Conservation (phyloP, 2,329 filamentous ascomycete species). For the Botrytis galanthina region DNA sequence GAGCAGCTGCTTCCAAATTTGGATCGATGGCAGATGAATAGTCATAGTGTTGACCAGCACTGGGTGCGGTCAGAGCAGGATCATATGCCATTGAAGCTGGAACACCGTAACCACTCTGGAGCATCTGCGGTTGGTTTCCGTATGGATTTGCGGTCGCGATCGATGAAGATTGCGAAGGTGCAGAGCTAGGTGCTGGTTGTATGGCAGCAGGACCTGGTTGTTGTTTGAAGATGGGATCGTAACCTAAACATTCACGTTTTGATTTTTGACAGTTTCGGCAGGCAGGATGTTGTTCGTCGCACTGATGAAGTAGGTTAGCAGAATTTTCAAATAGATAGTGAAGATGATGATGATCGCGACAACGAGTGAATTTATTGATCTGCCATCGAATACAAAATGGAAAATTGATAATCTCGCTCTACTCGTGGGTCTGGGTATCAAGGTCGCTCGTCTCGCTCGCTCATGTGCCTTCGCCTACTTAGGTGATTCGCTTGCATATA, state of each 20-base stretch:
- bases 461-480: constrained; percentile 41
- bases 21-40: constrained; percentile 42
- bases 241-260: constrained; percentile 81
- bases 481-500: constrained; percentile 41
- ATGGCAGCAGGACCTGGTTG: constrained; percentile 65
- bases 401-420: constrained; percentile 21
- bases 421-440: constrained; percentile 21
- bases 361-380: constrained; percentile 8
- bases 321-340: constrained; percentile 17
- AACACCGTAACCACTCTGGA: constrained; percentile 37
- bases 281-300: constrained; percentile 90
- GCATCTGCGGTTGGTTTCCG: constrained; percentile 47
- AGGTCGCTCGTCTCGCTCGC: constrained; percentile 27
- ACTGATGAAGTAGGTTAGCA: constrained; percentile 53
- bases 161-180: constrained; percentile 32
- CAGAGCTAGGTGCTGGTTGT: constrained; percentile 62
- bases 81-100: constrained; percentile 10
- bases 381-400: constrained; percentile 8
- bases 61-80: constrained; percentile 40
- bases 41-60: constrained; percentile 51
- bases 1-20: constrained; percentile 51
- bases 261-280: constrained; percentile 90
- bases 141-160: constrained; percentile 44
- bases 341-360: constrained; percentile 14
- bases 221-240: constrained; percentile 83